These are phyloP conservation scores for Penicillium antarcticum DNA, from an alignment of 495 filamentous ascomycete genomes.

Conservation along the genomic window DNA sequence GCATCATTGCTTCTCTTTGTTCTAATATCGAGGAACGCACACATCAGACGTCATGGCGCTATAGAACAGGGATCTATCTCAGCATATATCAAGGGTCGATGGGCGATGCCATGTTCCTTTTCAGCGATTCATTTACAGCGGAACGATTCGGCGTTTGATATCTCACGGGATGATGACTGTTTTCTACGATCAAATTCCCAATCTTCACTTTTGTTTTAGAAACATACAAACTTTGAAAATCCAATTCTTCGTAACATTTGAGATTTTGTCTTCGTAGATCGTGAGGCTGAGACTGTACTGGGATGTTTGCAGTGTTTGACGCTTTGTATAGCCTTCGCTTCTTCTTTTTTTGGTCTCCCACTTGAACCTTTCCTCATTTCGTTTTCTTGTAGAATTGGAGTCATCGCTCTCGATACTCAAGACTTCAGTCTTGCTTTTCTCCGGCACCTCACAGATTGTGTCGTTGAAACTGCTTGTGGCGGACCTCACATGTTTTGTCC, in stretches of 20 bases:
- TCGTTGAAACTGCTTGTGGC: not conserved
- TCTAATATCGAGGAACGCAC: conserved; percentile 8
- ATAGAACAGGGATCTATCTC: conserved; percentile 17
- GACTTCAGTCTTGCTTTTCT: not conserved
- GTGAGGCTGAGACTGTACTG: not conserved
- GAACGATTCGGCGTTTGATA: conserved; percentile 21
- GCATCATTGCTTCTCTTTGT: not conserved
- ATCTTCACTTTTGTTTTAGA: conserved; percentile 5
- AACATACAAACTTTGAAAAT: not conserved
- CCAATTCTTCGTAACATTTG: not conserved
- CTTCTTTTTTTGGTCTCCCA: not conserved
- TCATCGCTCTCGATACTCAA: not conserved
- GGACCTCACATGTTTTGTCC: not conserved
- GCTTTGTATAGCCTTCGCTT: conserved; percentile 2
- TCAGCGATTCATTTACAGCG: conserved; percentile 23
- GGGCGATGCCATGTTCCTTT: conserved; percentile 21
- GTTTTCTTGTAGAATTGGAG: not conserved
- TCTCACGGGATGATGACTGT: conserved; percentile 10
- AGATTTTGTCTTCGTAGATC: not conserved
- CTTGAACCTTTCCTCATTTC: not conserved
- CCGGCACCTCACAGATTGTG: not conserved
- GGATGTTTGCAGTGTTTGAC: conserved; percentile 4
- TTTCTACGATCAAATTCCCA: conserved; percentile 15
- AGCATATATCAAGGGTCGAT: conserved; percentile 13
- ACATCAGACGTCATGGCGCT: conserved; percentile 14